Conservation (phyloP, 192 early-diverging fungal genomes). For the Allomyces macrogynus region DNA sequence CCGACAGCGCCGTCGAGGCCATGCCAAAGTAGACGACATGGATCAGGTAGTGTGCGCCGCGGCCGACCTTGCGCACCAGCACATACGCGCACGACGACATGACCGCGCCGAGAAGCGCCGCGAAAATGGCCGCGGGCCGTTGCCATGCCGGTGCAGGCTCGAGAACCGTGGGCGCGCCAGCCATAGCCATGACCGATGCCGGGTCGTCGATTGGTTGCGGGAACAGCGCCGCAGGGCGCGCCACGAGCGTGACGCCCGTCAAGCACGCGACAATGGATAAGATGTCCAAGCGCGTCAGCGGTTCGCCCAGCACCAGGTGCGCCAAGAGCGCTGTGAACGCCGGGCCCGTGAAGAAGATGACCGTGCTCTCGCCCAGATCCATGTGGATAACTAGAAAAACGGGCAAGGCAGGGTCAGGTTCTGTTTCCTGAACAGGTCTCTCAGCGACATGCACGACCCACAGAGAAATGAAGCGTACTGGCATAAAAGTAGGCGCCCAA, state of each 20-base stretch:
- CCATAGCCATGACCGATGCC: neutral
- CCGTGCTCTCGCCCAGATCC: constrained; percentile 5
- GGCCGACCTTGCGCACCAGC: constrained; percentile 48
- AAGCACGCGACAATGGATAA: constrained; percentile 30
- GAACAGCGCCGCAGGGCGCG: constrained; percentile 30
- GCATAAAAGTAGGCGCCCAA: constrained; percentile 51
- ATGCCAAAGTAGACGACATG: constrained; percentile 64
- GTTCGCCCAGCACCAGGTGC: constrained; percentile 33
- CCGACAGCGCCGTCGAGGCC: constrained; percentile 24
- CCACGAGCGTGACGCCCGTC: constrained; percentile 39
- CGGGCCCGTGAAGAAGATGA: constrained; percentile 55
- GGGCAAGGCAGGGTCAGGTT: neutral
- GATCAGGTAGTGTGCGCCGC: constrained; percentile 49
- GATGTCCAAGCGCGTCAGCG: constrained; percentile 34
- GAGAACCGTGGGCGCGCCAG: too few relatives aligned
- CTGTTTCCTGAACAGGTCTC: too few relatives aligned
- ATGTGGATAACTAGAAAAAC: constrained; percentile 1
- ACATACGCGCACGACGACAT: constrained; percentile 44
- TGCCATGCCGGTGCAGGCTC: too few relatives aligned
- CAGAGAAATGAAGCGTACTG: constrained; percentile 40
- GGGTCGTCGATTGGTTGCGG: constrained; percentile 2
- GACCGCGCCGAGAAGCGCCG: constrained; percentile 34
- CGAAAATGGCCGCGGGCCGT: constrained; percentile 11
- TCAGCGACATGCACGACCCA: constrained; percentile 38
- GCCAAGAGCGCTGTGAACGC: constrained; percentile 56